These are phyloP conservation scores for Beauveria varroae DNA, from an alignment of 2,329 filamentous ascomycete genomes.

Conservation along the genomic window DNA sequence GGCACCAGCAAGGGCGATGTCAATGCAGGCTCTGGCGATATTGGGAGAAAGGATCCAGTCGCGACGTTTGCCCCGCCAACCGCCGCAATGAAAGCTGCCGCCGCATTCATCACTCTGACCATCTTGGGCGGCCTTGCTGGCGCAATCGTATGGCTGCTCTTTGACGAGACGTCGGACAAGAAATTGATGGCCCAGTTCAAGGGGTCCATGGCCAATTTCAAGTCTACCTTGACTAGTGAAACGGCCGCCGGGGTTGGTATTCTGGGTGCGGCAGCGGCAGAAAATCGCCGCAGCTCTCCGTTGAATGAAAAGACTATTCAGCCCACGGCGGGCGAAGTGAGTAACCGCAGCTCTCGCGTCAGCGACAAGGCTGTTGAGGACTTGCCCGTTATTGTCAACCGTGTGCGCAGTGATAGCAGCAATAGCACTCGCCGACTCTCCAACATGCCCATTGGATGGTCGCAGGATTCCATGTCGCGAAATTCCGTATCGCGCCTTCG, in stretches of 20 bases:
- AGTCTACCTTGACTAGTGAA: constrained; percentile 12
- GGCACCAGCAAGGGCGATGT: constrained; percentile 48
- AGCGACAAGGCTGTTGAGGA: constrained; percentile 13
- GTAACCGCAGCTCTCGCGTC: constrained; percentile 17
- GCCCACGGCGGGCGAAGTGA: constrained; percentile 10
- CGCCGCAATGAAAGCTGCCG: constrained; percentile 59
- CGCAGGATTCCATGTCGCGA: constrained; percentile 23
- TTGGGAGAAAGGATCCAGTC: constrained; percentile 28
- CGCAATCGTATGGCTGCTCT: constrained; percentile 41
- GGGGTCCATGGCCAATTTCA: constrained; percentile 12
- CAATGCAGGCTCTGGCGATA: constrained; percentile 38
- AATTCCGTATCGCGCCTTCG: constrained; percentile 18
- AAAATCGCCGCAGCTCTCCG: constrained; percentile 15
- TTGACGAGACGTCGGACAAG: constrained; percentile 38
- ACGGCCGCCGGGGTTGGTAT: constrained; percentile 1
- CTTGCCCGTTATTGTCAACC: constrained; percentile 15
- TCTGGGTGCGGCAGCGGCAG: constrained; percentile 17
- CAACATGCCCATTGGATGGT: constrained; percentile 32
- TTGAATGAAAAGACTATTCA: constrained; percentile 18
- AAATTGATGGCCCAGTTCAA: constrained; percentile 25
- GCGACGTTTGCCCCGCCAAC: constrained; percentile 29
- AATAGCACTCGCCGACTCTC: constrained; percentile 21
- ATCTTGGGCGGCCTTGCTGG: constrained; percentile 47
- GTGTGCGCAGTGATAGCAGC: constrained; percentile 15
- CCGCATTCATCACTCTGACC: constrained; percentile 54